Conservation (phyloP, 352 stramenopile species). For the Pythium dissotocum region DNA sequence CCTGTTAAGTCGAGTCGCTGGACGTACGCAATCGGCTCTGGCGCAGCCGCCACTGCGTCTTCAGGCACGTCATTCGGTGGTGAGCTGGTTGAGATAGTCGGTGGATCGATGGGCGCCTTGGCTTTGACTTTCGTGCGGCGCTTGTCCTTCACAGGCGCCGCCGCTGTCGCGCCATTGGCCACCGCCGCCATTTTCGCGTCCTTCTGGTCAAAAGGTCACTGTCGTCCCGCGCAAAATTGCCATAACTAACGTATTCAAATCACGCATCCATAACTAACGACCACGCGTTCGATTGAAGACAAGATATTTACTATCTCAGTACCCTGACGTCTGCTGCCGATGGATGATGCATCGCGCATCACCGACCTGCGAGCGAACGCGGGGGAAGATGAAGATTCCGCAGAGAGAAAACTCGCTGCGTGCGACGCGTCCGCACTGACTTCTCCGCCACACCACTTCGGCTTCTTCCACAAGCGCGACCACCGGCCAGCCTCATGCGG, state of each 20-base stretch:
- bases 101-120: not conserved
- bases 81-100: not conserved
- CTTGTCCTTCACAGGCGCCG: slow-evolving; percentile 6
- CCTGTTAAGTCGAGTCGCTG: slow-evolving; percentile 41
- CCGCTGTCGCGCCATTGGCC: not conserved
- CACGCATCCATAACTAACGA: not conserved
- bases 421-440: not conserved
- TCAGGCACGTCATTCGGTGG: not conserved
- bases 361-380: not conserved
- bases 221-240: not conserved
- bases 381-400: not conserved
- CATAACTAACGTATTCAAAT: not conserved
- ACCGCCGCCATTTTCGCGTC: slow-evolving; percentile 1
- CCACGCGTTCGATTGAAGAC: not conserved
- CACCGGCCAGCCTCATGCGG: not conserved
- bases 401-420: not conserved
- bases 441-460: not conserved
- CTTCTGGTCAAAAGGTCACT: not conserved
- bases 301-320: not conserved
- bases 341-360: slow-evolving; percentile 1
- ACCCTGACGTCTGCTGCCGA: not conserved
- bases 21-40: slow-evolving; percentile 33
- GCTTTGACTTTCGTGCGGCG: slow-evolving; percentile 3
- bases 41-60: not conserved
- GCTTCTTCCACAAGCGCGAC: not conserved